Conservation (phyloP, 257 asterid species). For the Mitragyna speciosa region DNA sequence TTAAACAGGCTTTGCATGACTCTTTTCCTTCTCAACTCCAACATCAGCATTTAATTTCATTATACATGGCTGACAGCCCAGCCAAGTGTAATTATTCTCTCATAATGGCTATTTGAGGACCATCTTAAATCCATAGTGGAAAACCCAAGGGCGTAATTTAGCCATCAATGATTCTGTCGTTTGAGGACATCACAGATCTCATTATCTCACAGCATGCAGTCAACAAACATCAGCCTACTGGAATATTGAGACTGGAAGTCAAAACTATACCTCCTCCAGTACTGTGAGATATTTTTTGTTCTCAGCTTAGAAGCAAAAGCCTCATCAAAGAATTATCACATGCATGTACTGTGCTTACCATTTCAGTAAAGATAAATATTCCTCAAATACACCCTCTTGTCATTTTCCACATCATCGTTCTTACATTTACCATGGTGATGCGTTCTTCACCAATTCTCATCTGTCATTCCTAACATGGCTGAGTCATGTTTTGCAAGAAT, state of each 20-base stretch:
- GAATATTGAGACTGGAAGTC: neutral
- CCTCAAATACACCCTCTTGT: neutral
- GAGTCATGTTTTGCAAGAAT: neutral
- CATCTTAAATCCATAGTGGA: neutral
- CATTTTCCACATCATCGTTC: neutral
- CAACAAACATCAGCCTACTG: neutral
- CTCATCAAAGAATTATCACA: neutral
- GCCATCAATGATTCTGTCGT: neutral
- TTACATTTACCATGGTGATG: neutral
- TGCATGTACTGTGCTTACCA: neutral
- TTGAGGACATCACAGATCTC: too few species aligned
- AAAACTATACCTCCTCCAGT: neutral
- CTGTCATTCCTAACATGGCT: neutral
- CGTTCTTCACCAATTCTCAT: neutral
- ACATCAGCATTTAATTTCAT: neutral
- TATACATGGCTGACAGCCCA: neutral
- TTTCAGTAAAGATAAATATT: neutral
- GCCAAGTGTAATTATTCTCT: neutral
- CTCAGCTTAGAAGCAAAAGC: neutral
- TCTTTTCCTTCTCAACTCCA: neutral
- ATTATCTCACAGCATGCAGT: neutral
- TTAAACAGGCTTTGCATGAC: neutral
- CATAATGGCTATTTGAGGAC: neutral
- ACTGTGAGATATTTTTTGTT: neutral
- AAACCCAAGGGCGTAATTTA: neutral